Evolutionary conservation across 2,329 filamentous ascomycete species (phyloP).

Genomic region (Sclerotinia sclerotiorum): DNA sequence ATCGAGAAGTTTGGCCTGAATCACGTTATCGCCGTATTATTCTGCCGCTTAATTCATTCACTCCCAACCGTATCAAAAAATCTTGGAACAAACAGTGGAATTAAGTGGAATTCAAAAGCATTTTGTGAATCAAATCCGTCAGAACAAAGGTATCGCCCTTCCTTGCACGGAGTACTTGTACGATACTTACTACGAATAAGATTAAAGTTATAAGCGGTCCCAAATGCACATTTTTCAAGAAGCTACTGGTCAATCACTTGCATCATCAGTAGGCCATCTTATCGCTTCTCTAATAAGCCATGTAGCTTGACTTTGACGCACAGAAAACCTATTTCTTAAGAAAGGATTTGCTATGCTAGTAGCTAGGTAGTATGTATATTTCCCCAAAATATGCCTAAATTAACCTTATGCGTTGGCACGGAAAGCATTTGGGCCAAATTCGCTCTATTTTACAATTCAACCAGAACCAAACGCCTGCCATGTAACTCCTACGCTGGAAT

Average conservation of each 20-base stretch:
- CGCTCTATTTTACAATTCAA: neutral
- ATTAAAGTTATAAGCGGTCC: too few relatives aligned
- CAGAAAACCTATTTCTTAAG: neutral
- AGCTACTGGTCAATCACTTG: too few relatives aligned
- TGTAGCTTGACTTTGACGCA: neutral
- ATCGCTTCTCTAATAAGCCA: neutral
- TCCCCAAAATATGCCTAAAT: neutral
- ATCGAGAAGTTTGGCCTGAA: neutral
- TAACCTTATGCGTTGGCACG: neutral
- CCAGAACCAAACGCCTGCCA: slow-evolving; percentile 27
- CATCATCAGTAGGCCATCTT: neutral
- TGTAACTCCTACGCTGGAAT: slow-evolving; percentile 28
- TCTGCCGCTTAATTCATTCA: slow-evolving; percentile 7
- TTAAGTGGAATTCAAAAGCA: too few relatives aligned
- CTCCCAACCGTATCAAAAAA: neutral
- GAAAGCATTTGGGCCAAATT: neutral
- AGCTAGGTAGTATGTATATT: neutral
- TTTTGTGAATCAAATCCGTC: too few relatives aligned
- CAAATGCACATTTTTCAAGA: too few relatives aligned
- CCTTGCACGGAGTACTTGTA: too few relatives aligned
- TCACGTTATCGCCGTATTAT: slow-evolving; percentile 6
- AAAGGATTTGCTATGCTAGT: neutral
- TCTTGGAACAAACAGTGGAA: slow-evolving; percentile 1
- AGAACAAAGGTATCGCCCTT: neutral
- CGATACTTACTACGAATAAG: neutral